Evolutionary conservation across 2,329 filamentous ascomycete species (phyloP), one percentile per base, ranked within the genome.

Genomic region (Dothistroma septosporum): DNA sequence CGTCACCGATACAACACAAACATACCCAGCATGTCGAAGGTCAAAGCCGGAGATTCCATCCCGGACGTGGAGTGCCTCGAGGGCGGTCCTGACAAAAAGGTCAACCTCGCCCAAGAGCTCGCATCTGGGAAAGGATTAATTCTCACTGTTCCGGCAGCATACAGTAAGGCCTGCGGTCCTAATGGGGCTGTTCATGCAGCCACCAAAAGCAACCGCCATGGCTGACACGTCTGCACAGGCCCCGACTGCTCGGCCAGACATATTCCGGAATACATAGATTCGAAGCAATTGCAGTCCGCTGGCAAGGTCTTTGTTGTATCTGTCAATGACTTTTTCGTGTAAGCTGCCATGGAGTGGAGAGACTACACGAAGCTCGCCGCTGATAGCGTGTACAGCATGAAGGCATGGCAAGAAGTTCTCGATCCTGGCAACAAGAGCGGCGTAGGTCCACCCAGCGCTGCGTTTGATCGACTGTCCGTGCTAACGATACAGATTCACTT

Each of bases 271-370:
- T 97, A 92, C 78, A 88, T 97, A 76, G 87, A 86, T 72, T 89
- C 91, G 73, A 83, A 87, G 58, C 86, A 87, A 74, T 82, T 95
- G 69, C 90, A 90, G 78, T 82, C 87, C 62, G 91, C 90, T 32
- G 92, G 92, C 53, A 82, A 89, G 71, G 90, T 96, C 50, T 96
- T 95, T 72, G 91, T 97, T 46, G 86, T 97, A 59, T 87, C 90
- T 16, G 92, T 97, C 73, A 97, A 97, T 74, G 93, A 97, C 75
- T 85, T 92, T 21, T 97, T 97, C 75, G 92, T 96, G 90, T 95
- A 81, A 52, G 68, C 60, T 21, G 19, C 55, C 52, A 24, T n/a
- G 21, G 11, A 22, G 21, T 49, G 9, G 9, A 31, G 19, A n/a
- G 9, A 8, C 22, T 16, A 49, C 41, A 49, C n/a, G 3, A 16